These are phyloP conservation scores for Wallemia mellicola DNA, from an alignment of 1,284 basidiomycete genomes.

Conservation along the genomic window DNA sequence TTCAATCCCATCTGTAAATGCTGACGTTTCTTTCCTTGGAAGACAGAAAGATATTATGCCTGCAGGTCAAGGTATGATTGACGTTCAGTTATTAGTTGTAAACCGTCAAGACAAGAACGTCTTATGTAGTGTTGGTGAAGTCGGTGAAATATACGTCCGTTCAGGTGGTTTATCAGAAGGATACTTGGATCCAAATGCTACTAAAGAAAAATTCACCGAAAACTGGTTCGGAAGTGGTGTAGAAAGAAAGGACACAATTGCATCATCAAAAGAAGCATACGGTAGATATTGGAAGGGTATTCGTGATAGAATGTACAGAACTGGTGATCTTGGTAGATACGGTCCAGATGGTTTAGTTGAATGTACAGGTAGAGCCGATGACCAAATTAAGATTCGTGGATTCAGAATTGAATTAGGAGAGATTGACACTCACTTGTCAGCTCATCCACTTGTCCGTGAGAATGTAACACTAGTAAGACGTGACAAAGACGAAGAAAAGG, in stretches of 20 bases:
- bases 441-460: constrained; percentile 76
- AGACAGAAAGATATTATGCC: constrained; percentile 97
- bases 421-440: constrained; percentile 84
- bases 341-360: constrained; percentile 78
- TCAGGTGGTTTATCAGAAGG: constrained; percentile 88
- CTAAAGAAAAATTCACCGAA: constrained; percentile 60
- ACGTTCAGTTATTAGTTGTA: constrained; percentile 89
- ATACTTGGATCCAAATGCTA: constrained; percentile 60
- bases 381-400: constrained; percentile 97
- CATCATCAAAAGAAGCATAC: constrained; percentile 33
- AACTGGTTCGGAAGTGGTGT: constrained; percentile 56
- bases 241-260: constrained; percentile 35
- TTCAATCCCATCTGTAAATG: constrained; percentile 55
- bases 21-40: constrained; percentile 64
- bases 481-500: constrained; percentile 99
- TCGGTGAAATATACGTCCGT: constrained; percentile 95
- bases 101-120: constrained; percentile 70
- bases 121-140: constrained; percentile 79
- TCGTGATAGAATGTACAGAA: constrained; percentile 89
- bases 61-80: constrained; percentile 88
- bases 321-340: constrained; percentile 86
- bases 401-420: constrained; percentile 98
- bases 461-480: constrained; percentile 88
- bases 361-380: constrained; percentile 88
- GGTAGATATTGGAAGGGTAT: constrained; percentile 80